Evolutionary conservation across 345 rosid species (phyloP).

Genomic region (Aurinia saxatilis): DNA sequence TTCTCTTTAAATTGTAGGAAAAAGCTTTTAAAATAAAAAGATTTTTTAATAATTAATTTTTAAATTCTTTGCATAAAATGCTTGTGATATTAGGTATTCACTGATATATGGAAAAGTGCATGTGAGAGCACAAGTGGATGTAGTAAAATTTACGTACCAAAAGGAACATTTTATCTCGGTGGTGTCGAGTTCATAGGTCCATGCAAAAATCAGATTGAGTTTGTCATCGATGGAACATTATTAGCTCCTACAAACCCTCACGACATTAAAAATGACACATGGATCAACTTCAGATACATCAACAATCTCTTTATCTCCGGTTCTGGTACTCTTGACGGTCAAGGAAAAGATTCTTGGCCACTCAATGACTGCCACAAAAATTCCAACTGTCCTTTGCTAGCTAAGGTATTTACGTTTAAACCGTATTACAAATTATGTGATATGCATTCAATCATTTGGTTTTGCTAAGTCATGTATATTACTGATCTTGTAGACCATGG

Average conservation of each 20-base stretch:
- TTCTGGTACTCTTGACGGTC: slow-evolving; percentile 21
- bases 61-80: no score
- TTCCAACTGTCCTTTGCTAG: slow-evolving; percentile 8
- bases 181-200: slow-evolving; percentile 16
- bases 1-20: no score
- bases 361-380: slow-evolving; percentile 27
- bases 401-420: slow-evolving; percentile 16
- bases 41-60: no score
- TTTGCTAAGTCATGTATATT: no score
- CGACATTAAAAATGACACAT: not conserved
- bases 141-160: slow-evolving; percentile 16
- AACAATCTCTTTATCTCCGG: slow-evolving; percentile 20
- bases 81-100: not conserved
- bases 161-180: slow-evolving; percentile 15
- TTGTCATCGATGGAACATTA: slow-evolving; percentile 20
- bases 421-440: not conserved
- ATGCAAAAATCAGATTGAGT: slow-evolving; percentile 14
- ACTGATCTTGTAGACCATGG: not conserved
- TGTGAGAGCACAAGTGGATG: slow-evolving; percentile 8
- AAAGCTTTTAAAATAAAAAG: no score
- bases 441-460: not conserved
- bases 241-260: slow-evolving; percentile 16
- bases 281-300: slow-evolving; percentile 20
- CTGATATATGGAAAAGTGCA: slow-evolving; percentile 11
- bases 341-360: slow-evolving; percentile 20